A percentile compares a stretch with the other conserved stretches of the same genome.
phyloP scores from a whole-genome alignment of 495 filamentous ascomycete genomes.

The Hypoxylon perforatum region DNA sequence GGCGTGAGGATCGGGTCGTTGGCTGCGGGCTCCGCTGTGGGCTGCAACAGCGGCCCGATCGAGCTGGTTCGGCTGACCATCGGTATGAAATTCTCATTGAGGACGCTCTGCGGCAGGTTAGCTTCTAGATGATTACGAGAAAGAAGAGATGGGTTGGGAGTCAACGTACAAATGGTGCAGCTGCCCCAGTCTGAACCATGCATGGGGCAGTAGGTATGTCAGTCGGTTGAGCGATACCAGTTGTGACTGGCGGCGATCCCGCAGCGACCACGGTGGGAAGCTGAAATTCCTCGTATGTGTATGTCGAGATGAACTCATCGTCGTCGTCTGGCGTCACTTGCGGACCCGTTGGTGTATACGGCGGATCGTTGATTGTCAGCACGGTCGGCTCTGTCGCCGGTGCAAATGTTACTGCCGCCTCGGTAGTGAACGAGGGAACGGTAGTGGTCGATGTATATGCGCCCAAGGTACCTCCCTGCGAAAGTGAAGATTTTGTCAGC shows the following conservation, averaged over 20 bases:
- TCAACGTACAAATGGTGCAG: constrained; percentile 12
- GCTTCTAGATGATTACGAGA: too few species aligned
- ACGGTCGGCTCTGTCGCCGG: neutral
- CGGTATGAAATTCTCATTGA: constrained; percentile 16
- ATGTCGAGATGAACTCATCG: constrained; percentile 15
- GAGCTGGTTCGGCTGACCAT: constrained; percentile 11
- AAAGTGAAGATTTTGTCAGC: neutral
- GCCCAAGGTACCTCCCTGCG: constrained; percentile 3
- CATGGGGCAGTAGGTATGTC: constrained; percentile 12
- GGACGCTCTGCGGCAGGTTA: constrained; percentile 8
- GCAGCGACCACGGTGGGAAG: constrained; percentile 3
- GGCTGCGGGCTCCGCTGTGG: constrained; percentile 1
- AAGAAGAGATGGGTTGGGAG: too few species aligned
- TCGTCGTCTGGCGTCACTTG: constrained; percentile 18
- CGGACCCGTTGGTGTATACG: constrained; percentile 12
- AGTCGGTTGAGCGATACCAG: constrained; percentile 7
- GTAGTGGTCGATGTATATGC: neutral
- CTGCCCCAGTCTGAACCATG: constrained; percentile 1
- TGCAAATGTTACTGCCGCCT: constrained; percentile 3
- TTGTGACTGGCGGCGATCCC: constrained; percentile 8
- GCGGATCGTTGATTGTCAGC: constrained; percentile 8
- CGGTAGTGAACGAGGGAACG: constrained; percentile 7
- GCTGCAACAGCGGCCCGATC: constrained; percentile 5
- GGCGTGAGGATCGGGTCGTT: constrained; percentile 9
- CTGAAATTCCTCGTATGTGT: constrained; percentile 4